phyloP scores from a whole-genome alignment of 2,329 filamentous ascomycete genomes.

The Trichoderma harzianum region DNA sequence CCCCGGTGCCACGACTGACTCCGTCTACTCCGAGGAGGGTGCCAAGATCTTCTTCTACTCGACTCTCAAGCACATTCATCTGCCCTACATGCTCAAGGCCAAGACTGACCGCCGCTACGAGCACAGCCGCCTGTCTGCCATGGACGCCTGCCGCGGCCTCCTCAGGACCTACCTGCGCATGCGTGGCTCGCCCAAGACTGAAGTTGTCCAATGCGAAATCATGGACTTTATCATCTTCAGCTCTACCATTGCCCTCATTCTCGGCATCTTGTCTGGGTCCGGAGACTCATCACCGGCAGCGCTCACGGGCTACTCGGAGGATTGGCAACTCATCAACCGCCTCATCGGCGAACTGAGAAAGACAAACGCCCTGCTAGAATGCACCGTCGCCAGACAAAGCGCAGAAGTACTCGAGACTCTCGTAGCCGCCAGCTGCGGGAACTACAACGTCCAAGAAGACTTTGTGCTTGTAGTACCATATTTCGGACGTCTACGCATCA shows the following conservation, averaged over 20 bases:
- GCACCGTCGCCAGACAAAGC: conserved; percentile 16
- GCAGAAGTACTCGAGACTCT: conserved; percentile 17
- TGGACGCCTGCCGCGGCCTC: conserved; percentile 41
- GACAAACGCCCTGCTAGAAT: conserved; percentile 12
- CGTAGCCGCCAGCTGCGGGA: neutral
- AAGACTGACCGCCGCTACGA: conserved; percentile 35
- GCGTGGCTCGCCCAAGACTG: conserved; percentile 23
- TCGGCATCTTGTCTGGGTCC: conserved; percentile 36
- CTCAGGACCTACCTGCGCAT: conserved; percentile 35
- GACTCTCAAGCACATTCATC: conserved; percentile 39
- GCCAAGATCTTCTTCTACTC: conserved; percentile 40
- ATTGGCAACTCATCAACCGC: conserved; percentile 4
- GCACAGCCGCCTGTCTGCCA: conserved; percentile 36
- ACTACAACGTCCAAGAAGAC: neutral
- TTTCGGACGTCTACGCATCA: conserved; percentile 18
- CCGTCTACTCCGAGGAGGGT: conserved; percentile 27
- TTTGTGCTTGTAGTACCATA: conserved; percentile 16
- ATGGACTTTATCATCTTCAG: conserved; percentile 48
- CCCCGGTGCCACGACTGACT: neutral
- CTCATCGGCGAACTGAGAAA: conserved; percentile 7
- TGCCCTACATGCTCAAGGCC: conserved; percentile 44
- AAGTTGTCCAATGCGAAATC: conserved; percentile 36
- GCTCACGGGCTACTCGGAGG: neutral
- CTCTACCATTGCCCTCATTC: conserved; percentile 41
- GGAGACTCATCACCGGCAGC: neutral